Percentiles rank a stretch among this genome's conserved stretches.
Evolutionary conservation across 176 grass and related monocot genomes (phyloP).

Genomic region (Carex pumila): DNA sequence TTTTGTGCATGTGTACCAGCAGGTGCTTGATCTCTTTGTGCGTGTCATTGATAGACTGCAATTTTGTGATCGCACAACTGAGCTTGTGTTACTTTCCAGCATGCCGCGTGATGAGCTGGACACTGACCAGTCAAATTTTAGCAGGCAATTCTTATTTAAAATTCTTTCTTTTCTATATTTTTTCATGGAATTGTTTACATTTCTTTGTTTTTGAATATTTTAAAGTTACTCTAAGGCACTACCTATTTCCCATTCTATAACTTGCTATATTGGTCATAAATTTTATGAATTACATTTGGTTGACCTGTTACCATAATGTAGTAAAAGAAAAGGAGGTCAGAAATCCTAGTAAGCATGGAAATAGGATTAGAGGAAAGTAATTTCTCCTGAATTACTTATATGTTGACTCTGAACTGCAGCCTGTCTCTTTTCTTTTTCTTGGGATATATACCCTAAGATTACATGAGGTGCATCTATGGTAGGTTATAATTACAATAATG

Average conservation of each 20-base stretch:
- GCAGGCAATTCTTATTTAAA: slow-evolving; percentile 47
- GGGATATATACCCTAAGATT: not conserved
- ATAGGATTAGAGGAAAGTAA: not conserved
- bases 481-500: not conserved
- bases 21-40: slow-evolving; percentile 79
- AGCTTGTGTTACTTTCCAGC: slow-evolving; percentile 84
- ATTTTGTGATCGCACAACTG: slow-evolving; percentile 80
- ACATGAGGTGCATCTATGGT: not conserved
- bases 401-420: not conserved
- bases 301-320: not conserved
- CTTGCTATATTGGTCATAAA: not conserved
- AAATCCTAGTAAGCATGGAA: not conserved
- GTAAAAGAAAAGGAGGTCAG: not conserved
- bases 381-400: not conserved
- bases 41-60: slow-evolving; percentile 75
- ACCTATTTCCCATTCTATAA: not conserved
- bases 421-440: not conserved
- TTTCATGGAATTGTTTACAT: not conserved
- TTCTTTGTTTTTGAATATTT: not conserved
- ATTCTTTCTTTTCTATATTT: slow-evolving; percentile 23
- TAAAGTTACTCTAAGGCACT: not conserved
- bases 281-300: not conserved
- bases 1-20: slow-evolving; percentile 91
- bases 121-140: slow-evolving; percentile 54
- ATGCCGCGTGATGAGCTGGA: slow-evolving; percentile 96